Evolutionary conservation across 768 basidiomycete species (phyloP).

Genomic region (Mycena epipterygia): DNA sequence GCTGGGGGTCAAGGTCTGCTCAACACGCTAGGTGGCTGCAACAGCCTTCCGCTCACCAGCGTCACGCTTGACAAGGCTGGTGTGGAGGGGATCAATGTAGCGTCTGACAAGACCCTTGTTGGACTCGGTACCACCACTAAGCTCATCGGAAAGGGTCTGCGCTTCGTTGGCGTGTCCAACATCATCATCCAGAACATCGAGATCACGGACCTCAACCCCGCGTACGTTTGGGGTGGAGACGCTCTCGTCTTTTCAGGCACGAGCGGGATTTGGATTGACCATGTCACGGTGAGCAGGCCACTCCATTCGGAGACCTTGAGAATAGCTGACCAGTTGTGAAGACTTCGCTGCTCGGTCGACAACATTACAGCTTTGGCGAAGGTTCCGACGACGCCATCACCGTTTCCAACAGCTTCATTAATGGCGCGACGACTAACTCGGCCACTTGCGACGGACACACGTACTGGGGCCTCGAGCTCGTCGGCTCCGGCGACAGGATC

Average conservation of each 20-base stretch:
- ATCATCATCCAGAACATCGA: constrained; percentile 1
- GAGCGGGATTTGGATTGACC: neutral
- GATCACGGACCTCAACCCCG: neutral
- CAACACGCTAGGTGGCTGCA: neutral
- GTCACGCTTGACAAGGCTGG: neutral
- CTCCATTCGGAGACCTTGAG: too few relatives aligned
- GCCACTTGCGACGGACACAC: neutral
- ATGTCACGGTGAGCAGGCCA: neutral
- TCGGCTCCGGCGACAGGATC: neutral
- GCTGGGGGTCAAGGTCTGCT: neutral
- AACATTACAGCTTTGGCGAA: too few relatives aligned
- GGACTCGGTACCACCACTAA: neutral
- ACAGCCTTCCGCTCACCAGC: neutral
- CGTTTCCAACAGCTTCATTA: neutral
- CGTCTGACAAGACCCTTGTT: neutral
- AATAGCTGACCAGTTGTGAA: too few relatives aligned
- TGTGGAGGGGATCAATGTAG: neutral
- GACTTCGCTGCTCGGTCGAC: too few relatives aligned
- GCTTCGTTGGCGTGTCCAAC: neutral
- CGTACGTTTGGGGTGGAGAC: neutral
- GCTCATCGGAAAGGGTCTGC: neutral
- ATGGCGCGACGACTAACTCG: too few relatives aligned
- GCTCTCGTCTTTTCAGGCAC: neutral
- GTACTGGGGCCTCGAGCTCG: constrained; percentile 1
- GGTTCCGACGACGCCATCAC: too few relatives aligned